Evolutionary conservation across 2,329 filamentous ascomycete genomes (phyloP), one percentile per base, ranked within the genome.

Genomic region (Clathrospora elynae): DNA sequence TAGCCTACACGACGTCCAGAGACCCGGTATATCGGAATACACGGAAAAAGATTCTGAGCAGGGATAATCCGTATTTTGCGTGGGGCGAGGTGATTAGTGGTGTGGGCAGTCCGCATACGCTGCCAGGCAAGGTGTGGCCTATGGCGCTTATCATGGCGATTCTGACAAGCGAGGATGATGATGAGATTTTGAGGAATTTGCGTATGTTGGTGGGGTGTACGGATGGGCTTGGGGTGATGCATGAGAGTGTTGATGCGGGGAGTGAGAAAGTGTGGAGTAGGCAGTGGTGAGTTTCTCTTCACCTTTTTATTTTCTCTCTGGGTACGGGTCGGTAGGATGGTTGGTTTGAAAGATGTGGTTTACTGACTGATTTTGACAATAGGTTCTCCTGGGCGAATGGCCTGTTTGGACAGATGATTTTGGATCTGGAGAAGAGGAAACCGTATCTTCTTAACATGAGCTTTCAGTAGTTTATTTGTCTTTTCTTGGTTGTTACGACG

Each of bases 381-480:
- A n/a, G n/a, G n/a, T 77, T 78, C 51, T 72, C 70, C 3, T 78
- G 76, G 76, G 76, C 75, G 17, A 79, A 77, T 53, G 76, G 73
- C n/a, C 49, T 78, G 51, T 78, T 75, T 59, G 76, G 74, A 1
- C 71, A 75, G 50, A 68, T 70, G 57, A 69, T 78, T 20, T 34
- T 77, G 12, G 70, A 76, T 42, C 43, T 78, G n/a, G 67, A 74
- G 42, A 57, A 59, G 35, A 57, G 71, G 41, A 73, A 65, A 60
- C 73, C 74, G 42, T 57, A 70, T 42, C 48, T 78, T 23, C 49
- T 77, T 53, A 58, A 61, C 37, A 54, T 68, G 59, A 55, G 57
- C 16, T 67, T 58, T 40, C 62, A 66, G 46, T 40, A 42, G n/a
- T n/a, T n/a, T n/a, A n/a, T n/a, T n/a, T n/a, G n/a, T n/a, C n/a